These are phyloP conservation scores for Trametes cinnabarina DNA, from an alignment of 768 basidiomycete species.

Conservation along the genomic window DNA sequence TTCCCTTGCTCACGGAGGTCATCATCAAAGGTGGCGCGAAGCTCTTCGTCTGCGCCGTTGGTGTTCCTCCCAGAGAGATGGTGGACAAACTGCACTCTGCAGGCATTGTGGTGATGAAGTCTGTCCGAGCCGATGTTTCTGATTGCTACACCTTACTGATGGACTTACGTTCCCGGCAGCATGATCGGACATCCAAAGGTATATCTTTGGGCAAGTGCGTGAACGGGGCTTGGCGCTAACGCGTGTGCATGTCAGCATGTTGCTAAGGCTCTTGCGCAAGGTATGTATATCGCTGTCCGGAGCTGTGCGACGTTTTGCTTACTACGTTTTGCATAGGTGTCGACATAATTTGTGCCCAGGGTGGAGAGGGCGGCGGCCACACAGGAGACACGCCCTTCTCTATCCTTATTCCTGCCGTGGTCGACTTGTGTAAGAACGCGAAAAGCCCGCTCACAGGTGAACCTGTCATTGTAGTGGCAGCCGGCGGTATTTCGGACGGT, in stretches of 20 bases:
- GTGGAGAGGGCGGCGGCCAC: conserved; percentile 87
- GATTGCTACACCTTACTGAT: no score
- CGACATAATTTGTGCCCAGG: conserved; percentile 87
- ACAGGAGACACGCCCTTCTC: conserved; percentile 82
- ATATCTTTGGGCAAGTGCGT: no score
- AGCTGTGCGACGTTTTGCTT: no score
- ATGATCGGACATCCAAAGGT: conserved; percentile 88
- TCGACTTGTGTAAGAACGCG: conserved; percentile 68
- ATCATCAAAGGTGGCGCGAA: conserved; percentile 71
- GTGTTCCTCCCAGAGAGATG: conserved; percentile 79
- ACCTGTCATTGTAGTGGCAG: conserved; percentile 75
- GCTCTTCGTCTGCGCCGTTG: conserved; percentile 81
- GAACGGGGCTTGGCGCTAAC: no score
- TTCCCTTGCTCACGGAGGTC: conserved; percentile 74
- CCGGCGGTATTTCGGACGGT: conserved; percentile 83
- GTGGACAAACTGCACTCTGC: conserved; percentile 81
- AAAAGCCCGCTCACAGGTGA: conserved; percentile 78
- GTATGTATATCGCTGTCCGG: conserved; percentile 31
- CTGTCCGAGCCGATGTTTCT: no score
- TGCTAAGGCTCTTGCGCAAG: conserved; percentile 70
- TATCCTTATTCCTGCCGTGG: conserved; percentile 77
- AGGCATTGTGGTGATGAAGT: conserved; percentile 86
- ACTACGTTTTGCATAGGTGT: no score
- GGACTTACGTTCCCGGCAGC: conserved; percentile 41
- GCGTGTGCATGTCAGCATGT: conserved; percentile 54